These are phyloP conservation scores for Dalechampia spathulata DNA, from an alignment of 441 rosid genomes.

Conservation along the genomic window DNA sequence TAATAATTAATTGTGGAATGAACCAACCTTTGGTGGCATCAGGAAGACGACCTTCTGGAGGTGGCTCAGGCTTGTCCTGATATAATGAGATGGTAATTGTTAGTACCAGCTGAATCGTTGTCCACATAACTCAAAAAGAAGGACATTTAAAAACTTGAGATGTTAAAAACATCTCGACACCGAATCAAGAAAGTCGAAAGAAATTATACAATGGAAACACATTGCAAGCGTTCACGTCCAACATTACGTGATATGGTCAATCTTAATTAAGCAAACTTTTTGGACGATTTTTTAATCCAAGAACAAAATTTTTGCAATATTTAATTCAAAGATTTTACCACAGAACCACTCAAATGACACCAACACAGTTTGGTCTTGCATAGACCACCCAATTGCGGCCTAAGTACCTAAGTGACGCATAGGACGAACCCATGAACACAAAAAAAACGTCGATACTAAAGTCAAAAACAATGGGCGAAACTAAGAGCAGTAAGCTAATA, in stretches of 20 bases:
- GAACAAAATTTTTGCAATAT: too few relatives aligned
- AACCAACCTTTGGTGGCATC: slow-evolving; percentile 74
- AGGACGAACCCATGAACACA: too few relatives aligned
- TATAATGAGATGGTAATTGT: slow-evolving; percentile 1
- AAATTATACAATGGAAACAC: neutral
- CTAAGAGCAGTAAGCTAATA: neutral
- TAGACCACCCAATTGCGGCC: too few relatives aligned
- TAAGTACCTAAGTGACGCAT: too few relatives aligned
- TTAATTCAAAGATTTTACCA: too few relatives aligned
- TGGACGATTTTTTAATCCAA: neutral
- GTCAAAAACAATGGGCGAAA: neutral
- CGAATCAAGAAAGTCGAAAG: neutral
- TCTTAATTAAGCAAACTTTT: neutral
- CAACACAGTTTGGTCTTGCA: too few relatives aligned
- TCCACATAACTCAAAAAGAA: neutral
- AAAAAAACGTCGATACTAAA: too few relatives aligned
- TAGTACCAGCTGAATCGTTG: neutral
- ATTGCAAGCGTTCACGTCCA: neutral
- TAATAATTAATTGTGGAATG: too few relatives aligned
- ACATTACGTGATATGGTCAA: neutral
- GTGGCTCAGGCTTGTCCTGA: slow-evolving; percentile 87
- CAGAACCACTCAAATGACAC: too few relatives aligned
- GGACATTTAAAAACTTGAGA: neutral
- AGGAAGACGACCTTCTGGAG: slow-evolving; percentile 95
- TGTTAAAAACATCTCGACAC: neutral